Conservation (phyloP, 257 asterid genomes). For the Cordia subcordata region DNA sequence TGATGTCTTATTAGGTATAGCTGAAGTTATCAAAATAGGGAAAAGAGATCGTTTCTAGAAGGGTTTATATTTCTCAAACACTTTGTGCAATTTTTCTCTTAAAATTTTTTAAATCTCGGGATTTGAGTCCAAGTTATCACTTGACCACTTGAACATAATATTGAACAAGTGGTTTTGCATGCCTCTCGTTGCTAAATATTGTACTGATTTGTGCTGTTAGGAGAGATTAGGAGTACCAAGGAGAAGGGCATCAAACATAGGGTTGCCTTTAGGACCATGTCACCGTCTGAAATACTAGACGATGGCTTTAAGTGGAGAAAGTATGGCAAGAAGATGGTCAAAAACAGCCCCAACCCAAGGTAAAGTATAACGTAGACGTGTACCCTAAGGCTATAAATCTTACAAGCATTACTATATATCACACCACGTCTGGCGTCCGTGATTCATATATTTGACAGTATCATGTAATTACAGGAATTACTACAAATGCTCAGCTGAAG, state of each 20-base stretch:
- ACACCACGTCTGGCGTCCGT: too few species aligned
- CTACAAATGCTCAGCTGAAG: constrained; percentile 41
- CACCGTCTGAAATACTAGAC: constrained; percentile 48
- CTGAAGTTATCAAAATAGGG: too few species aligned
- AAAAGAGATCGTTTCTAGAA: too few species aligned
- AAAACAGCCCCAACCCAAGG: constrained; percentile 62
- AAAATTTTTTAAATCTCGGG: too few species aligned
- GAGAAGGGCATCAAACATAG: constrained; percentile 8
- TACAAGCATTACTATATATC: too few species aligned
- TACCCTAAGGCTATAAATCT: too few species aligned
- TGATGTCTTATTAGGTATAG: too few species aligned
- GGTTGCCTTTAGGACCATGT: constrained; percentile 40
- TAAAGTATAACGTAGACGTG: constrained; percentile 20
- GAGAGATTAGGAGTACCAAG: neutral
- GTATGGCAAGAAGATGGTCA: constrained; percentile 69
- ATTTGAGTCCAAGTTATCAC: too few species aligned
- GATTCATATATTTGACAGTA: neutral
- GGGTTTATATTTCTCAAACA: too few species aligned
- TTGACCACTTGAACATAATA: too few species aligned
- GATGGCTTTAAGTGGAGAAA: constrained; percentile 77
- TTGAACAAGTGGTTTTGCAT: neutral
- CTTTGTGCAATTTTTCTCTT: too few species aligned
- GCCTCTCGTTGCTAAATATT: neutral
- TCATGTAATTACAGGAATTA: constrained; percentile 30
- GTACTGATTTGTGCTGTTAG: neutral